Evolutionary conservation across 345 rosid genomes (phyloP).

Genomic region (Murraya paniculata): DNA sequence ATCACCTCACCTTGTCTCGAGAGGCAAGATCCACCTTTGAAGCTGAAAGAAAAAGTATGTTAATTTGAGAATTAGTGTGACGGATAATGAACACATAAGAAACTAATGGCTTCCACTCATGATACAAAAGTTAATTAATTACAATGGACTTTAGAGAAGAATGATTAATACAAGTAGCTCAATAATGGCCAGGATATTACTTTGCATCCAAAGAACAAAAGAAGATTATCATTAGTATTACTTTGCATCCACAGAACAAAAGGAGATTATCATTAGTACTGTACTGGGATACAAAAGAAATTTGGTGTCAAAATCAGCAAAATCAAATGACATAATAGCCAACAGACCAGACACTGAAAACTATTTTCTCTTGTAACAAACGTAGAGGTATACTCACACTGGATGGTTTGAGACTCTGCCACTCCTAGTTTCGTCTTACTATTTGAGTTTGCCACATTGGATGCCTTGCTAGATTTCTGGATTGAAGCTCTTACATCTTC

Average conservation of each 20-base stretch:
- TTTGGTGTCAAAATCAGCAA: not conserved
- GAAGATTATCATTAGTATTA: too few relatives aligned
- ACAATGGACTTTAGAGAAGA: not conserved
- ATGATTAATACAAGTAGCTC: not conserved
- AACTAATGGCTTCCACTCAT: not conserved
- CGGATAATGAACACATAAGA: not conserved
- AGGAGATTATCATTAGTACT: not conserved
- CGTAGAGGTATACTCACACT: constrained; percentile 44
- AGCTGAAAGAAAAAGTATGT: constrained; percentile 35
- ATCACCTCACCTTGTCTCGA: constrained; percentile 49
- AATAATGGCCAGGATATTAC: not conserved
- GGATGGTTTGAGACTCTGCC: constrained; percentile 22
- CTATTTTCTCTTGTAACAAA: not conserved
- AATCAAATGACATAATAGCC: not conserved
- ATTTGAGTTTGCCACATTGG: constrained; percentile 29
- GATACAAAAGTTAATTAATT: not conserved
- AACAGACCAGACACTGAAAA: not conserved
- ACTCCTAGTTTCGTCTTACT: constrained; percentile 26
- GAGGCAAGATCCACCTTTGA: constrained; percentile 33
- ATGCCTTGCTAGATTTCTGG: constrained; percentile 49
- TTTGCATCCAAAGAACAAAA: not conserved
- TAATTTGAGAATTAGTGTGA: constrained; percentile 3
- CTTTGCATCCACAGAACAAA: not conserved
- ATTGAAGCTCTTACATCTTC: constrained; percentile 80
- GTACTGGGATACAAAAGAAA: not conserved